phyloP scores from a whole-genome alignment of 176 grass and related monocot genomes.

The Phyllostachys edulis region DNA sequence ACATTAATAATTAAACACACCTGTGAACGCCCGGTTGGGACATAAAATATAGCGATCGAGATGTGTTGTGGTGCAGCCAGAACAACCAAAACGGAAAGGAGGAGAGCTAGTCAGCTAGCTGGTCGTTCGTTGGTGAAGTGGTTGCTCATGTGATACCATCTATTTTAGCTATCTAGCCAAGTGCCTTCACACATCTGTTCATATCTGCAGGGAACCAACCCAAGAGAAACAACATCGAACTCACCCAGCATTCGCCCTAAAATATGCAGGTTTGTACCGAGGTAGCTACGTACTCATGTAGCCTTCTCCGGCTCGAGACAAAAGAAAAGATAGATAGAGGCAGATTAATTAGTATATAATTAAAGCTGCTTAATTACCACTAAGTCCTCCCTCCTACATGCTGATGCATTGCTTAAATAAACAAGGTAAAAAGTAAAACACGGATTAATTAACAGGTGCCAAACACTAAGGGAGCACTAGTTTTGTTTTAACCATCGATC shows the following conservation, averaged over 20 bases:
- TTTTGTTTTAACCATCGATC: conserved; percentile 17
- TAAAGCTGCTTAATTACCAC: background rate
- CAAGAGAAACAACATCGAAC: conserved; percentile 49
- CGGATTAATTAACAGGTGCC: conserved; percentile 5
- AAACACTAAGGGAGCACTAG: background rate
- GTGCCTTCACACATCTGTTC: conserved; percentile 19
- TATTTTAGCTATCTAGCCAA: background rate
- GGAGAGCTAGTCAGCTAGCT: background rate
- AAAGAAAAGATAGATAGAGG: conserved; percentile 13
- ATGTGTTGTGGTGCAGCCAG: background rate
- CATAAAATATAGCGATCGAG: conserved; percentile 50
- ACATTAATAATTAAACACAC: background rate
- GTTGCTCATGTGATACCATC: conserved; percentile 46
- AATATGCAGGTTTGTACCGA: conserved; percentile 42
- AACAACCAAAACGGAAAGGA: background rate
- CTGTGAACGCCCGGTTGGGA: background rate
- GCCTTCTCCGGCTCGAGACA: conserved; percentile 18
- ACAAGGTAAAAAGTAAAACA: conserved; percentile 1
- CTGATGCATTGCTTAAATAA: conserved; percentile 10
- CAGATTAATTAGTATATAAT: conserved; percentile 19
- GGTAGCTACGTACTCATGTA: conserved; percentile 9
- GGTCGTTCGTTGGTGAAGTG: conserved; percentile 36
- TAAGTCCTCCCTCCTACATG: background rate
- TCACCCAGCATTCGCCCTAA: conserved; percentile 45
- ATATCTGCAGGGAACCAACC: background rate